Evolutionary conservation across 139 green algal species (phyloP).

Genomic region (Monoraphidium neglectum): DNA sequence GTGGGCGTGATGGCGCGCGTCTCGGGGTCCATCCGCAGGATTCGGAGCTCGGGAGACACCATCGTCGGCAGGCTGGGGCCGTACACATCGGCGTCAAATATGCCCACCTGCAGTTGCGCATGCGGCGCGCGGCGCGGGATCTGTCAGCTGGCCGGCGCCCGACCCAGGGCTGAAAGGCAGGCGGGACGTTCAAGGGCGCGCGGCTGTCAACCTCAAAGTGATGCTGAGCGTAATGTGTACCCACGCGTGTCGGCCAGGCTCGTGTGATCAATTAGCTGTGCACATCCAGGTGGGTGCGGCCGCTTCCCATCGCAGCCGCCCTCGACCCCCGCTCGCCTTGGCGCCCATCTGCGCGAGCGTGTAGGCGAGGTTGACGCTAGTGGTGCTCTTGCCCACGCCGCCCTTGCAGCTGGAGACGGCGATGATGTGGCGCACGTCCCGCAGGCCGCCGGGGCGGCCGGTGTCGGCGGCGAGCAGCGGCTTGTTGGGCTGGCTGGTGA

Average conservation of each 20-base stretch:
- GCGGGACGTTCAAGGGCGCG: too few species aligned
- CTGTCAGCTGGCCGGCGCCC: too few species aligned
- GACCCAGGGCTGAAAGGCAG: too few species aligned
- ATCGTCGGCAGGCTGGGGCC: constrained; percentile 96
- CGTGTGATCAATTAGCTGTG: too few species aligned
- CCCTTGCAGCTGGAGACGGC: constrained; percentile 91
- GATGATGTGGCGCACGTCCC: constrained; percentile 89
- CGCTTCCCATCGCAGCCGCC: too few species aligned
- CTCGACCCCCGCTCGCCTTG: too few species aligned
- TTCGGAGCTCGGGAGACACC: constrained; percentile 80
- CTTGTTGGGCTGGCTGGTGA: constrained; percentile 78
- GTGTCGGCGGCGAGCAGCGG: constrained; percentile 64
- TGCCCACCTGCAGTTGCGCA: constrained; percentile 74
- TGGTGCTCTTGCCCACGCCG: constrained; percentile 97
- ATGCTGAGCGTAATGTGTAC: too few species aligned
- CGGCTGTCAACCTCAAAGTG: too few species aligned
- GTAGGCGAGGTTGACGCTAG: constrained; percentile 96
- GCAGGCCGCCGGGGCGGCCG: constrained; percentile 76
- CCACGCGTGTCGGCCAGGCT: too few species aligned
- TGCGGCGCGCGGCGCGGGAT: not conserved
- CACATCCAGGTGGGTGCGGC: too few species aligned
- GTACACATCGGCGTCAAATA: constrained; percentile 99
- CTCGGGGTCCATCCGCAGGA: constrained; percentile 84
- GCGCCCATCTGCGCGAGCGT: constrained; percentile 95
- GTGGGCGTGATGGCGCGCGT: constrained; percentile 76